Percentiles rank a stretch among this genome's conserved stretches.
Conservation (phyloP, 257 asterid species). For the Solanum medicagineum region DNA sequence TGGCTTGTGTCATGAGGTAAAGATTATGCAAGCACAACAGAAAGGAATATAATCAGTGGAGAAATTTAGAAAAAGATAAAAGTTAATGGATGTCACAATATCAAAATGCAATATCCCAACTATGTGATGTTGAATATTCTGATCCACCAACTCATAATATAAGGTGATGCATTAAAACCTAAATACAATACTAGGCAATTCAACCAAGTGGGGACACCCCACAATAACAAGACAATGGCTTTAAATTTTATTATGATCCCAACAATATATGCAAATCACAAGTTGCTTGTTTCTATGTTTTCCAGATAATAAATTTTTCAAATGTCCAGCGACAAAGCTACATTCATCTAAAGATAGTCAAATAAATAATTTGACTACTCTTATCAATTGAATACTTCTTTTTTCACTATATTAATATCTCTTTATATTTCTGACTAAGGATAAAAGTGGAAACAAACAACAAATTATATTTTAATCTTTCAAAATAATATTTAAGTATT, state of each 20-base stretch:
- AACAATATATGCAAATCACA: not conserved
- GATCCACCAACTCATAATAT: not conserved
- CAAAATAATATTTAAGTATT: too few species aligned
- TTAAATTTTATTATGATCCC: not conserved
- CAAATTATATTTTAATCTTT: too few species aligned
- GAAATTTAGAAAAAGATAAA: not conserved
- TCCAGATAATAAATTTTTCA: not conserved
- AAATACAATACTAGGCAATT: not conserved
- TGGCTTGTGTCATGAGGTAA: not conserved
- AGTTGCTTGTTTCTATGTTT: not conserved
- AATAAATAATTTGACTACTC: too few species aligned
- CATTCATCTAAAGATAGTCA: too few species aligned
- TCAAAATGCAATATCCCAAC: not conserved
- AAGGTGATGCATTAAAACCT: not conserved
- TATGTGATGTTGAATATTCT: not conserved
- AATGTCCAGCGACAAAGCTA: fast-evolving
- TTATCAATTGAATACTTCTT: not conserved
- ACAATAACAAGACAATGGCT: conserved; percentile 3
- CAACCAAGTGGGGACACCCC: conserved; percentile 2
- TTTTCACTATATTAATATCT: not conserved
- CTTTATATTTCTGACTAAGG: not conserved
- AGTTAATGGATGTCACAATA: not conserved
- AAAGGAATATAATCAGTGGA: not conserved
- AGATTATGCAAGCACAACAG: not conserved
- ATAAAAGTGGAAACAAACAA: too few species aligned